Percentiles rank a stretch among this genome's conserved stretches.
phyloP scores from a whole-genome alignment of 2,329 filamentous ascomycete genomes.

The Xylaria sp. region DNA sequence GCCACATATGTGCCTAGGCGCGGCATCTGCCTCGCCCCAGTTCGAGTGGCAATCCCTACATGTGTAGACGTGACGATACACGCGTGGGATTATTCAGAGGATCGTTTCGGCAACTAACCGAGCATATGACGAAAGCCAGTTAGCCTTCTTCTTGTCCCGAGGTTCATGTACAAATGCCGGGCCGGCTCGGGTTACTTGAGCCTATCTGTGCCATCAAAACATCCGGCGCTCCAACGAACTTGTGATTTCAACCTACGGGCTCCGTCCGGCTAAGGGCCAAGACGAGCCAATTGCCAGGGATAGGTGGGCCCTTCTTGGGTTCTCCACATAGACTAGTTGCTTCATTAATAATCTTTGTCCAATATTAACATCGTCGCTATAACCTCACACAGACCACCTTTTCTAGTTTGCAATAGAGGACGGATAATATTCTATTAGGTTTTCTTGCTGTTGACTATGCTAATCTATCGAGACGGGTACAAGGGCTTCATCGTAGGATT shows the following conservation, averaged over 20 bases:
- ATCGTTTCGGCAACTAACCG: conserved; percentile 11
- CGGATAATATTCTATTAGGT: no score
- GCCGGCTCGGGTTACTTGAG: conserved; percentile 24
- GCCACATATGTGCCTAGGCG: background rate
- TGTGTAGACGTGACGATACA: background rate
- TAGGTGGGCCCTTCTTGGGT: no score
- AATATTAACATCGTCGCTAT: no score
- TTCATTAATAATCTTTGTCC: no score
- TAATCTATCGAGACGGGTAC: no score
- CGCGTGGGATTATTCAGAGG: conserved; percentile 28
- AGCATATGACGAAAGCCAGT: conserved; percentile 9
- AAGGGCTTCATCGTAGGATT: background rate
- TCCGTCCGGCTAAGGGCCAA: no score
- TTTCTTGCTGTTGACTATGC: no score
- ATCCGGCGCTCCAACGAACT: background rate
- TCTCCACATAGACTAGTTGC: no score
- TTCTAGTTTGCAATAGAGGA: no score
- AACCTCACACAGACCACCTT: no score
- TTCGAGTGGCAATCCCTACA: background rate
- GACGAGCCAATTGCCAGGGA: no score
- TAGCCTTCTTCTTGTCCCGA: conserved; percentile 25
- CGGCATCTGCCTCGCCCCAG: background rate
- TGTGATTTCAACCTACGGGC: no score
- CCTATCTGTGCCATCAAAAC: conserved; percentile 27
- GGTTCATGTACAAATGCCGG: conserved; percentile 23